A percentile compares a stretch with the other conserved stretches of the same genome.
phyloP scores from a whole-genome alignment of 805 yeast genomes.

The Yarrowia sp. region DNA sequence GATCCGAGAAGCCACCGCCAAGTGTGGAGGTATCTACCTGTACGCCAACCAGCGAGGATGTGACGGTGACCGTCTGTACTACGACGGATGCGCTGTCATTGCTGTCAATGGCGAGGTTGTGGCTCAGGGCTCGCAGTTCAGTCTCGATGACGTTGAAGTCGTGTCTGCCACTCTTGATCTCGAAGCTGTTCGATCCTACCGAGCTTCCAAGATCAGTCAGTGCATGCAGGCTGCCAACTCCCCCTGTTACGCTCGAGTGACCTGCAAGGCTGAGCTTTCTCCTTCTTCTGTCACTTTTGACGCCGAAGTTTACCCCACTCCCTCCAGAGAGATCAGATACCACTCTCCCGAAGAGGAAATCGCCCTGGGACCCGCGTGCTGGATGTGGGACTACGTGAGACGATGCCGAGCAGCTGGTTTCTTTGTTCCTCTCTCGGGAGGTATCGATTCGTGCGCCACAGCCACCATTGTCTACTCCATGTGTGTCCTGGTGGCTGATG shows the following conservation, averaged over 20 bases:
- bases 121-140: slow-evolving; percentile 93
- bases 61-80: slow-evolving; percentile 95
- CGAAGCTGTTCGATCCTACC: slow-evolving; percentile 85
- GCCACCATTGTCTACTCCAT: slow-evolving; percentile 92
- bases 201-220: slow-evolving; percentile 72
- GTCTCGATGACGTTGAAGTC: slow-evolving; percentile 91
- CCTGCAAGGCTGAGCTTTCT: slow-evolving; percentile 43
- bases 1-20: slow-evolving; percentile 89
- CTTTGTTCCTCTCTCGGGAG: slow-evolving; percentile 94
- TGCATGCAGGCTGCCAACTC: slow-evolving; percentile 66
- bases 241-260: slow-evolving; percentile 47
- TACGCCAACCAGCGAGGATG: slow-evolving; percentile 97
- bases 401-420: slow-evolving; percentile 90
- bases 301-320: slow-evolving; percentile 66
- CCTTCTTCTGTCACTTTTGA: slow-evolving; percentile 55
- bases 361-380: slow-evolving; percentile 98
- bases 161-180: slow-evolving; percentile 93
- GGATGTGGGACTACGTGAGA: slow-evolving; percentile 98
- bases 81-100: slow-evolving; percentile 96
- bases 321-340: slow-evolving; percentile 59
- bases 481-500: slow-evolving; percentile 83
- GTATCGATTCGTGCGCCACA: slow-evolving; percentile 97
- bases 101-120: slow-evolving; percentile 90
- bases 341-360: slow-evolving; percentile 94
- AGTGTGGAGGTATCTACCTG: slow-evolving; percentile 95